Percentiles rank a stretch among this genome's conserved stretches.
Conservation (phyloP, 257 asterid species). For the Fraxinus excelsior region DNA sequence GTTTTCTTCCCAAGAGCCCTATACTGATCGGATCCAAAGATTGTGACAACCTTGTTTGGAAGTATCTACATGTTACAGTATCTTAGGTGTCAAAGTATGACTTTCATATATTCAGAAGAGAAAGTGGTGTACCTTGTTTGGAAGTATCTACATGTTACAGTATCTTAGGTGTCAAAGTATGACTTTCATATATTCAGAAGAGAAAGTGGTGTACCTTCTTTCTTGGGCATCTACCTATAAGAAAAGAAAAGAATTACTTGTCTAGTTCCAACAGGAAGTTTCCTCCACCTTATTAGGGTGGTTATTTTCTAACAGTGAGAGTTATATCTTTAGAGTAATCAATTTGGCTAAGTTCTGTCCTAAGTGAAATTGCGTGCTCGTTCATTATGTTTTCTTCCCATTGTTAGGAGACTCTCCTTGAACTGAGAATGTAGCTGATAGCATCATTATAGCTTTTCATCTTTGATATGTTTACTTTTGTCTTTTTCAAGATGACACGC, state of each 20-base stretch:
- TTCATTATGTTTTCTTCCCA: neutral
- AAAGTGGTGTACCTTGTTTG: neutral
- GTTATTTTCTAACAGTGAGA: neutral
- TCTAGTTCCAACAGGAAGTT: neutral
- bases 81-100: neutral
- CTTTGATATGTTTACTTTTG: slow-evolving; percentile 18
- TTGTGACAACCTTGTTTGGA: neutral
- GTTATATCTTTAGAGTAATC: neutral
- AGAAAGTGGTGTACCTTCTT: neutral
- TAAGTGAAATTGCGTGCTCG: neutral
- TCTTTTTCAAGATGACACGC: slow-evolving; percentile 68
- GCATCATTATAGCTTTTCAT: neutral
- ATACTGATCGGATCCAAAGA: too few relatives aligned
- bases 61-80: neutral
- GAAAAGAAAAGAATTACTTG: neutral
- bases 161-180: neutral
- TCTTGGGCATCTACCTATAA: neutral
- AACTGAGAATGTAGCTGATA: neutral
- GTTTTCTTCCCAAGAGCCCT: neutral
- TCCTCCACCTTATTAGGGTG: neutral
- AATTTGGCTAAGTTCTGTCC: neutral
- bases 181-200: neutral
- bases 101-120: neutral
- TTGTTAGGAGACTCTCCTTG: neutral
- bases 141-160: neutral